Conservation (phyloP, 306 rosid species). For the Comarum palustre region DNA sequence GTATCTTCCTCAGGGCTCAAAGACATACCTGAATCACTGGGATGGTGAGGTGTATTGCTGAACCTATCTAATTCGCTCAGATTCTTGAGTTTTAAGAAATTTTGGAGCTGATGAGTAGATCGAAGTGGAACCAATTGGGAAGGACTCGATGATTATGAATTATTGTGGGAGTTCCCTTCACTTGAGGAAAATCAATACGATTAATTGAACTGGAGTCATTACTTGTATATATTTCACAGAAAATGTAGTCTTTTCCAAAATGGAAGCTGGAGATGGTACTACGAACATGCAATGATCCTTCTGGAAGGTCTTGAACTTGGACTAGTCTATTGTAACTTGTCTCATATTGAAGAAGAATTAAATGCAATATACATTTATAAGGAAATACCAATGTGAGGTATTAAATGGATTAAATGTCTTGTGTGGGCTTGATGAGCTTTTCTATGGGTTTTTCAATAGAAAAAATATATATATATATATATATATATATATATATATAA, state of each 20-base stretch:
- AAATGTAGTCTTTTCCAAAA: background rate
- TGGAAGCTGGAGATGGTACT: background rate
- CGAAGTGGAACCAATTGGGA: background rate
- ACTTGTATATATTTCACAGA: background rate
- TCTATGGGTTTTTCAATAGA: no score
- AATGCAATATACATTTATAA: no score
- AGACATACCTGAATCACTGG: constrained; percentile 22
- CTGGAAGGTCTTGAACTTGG: background rate
- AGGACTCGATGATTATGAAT: background rate
- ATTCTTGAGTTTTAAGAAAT: background rate
- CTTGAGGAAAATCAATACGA: background rate
- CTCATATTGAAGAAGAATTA: no score
- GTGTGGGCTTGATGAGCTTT: no score
- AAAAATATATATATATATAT: no score
- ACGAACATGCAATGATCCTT: background rate
- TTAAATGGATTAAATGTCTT: no score
- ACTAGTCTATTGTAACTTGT: background rate
- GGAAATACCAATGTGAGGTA: no score
- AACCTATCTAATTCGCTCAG: background rate
- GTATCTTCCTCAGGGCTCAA: constrained; percentile 27
- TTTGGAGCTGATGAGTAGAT: background rate
- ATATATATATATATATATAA: no score
- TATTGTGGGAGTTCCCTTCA: background rate
- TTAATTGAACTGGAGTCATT: background rate
- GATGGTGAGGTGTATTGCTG: constrained; percentile 17